Evolutionary conservation across 140 eudicot species (phyloP), one percentile per base, ranked within the genome.

Genomic region (Flaveria floridana): DNA sequence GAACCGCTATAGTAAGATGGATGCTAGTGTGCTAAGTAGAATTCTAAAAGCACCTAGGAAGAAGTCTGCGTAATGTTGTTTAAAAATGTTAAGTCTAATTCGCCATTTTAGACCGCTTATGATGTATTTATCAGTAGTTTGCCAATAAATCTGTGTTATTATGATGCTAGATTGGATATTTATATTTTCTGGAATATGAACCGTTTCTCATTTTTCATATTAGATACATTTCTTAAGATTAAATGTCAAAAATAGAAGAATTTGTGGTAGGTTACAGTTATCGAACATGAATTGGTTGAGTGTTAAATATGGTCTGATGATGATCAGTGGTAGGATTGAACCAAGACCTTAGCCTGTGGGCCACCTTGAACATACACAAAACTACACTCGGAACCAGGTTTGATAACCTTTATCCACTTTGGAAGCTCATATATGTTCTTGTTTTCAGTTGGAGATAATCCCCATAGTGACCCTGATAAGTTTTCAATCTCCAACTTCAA

Each of bases 341-440:
- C 79, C 23, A 88, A 63, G 81, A 94, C 82, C 82, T 82, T 86
- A 65, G 99, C 97, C 81, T 94, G 99, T 12, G 97, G 86, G 13
- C 99, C 99, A 41, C 99, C 99, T 84, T 94, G 99, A 77, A 91
- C 81, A 57, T 94, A 94, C 8, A 94, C 90, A 62, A 94, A 88
- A 68, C 77, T 87, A 77, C 77, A 85, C 62, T 91, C 95, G 0
- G 89, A 80, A 77, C 91, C 91, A 41, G 96, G 86, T 58, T 79
- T 57, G 64, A 94, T 26, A 42, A 84, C 85, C 71, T 88, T 90
- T 4, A 77, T 58, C 91, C 95, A 84, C 14, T 74, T 34, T n/a
- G 99, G 99, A 61, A 89, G 84, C 64, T 79, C 83, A 34, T 88
- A 94, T 37, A 70, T 73, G 80, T 82, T 85, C 87, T 91, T 94